phyloP scores from a whole-genome alignment of 202 grass and related monocot genomes.

The Schoenoplectus triqueter region DNA sequence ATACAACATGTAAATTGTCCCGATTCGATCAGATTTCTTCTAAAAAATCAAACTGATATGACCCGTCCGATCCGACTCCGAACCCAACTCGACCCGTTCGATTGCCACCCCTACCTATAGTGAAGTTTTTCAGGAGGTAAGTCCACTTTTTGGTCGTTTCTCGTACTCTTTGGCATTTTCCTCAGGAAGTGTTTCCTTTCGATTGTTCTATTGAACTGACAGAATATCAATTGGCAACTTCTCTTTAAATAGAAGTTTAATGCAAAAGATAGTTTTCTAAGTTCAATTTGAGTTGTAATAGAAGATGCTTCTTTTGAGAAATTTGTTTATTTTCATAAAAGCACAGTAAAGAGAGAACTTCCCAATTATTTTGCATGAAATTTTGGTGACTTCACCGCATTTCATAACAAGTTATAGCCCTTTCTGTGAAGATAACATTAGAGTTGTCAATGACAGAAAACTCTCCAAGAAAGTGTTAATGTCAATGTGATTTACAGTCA shows the following conservation, averaged over 20 bases:
- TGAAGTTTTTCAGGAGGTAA: constrained; percentile 72
- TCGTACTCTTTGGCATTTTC: not conserved
- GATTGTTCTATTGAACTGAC: not conserved
- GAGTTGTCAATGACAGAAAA: constrained; percentile 37
- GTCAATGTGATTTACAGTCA: too few relatives aligned
- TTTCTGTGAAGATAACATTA: constrained; percentile 43
- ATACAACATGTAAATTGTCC: too few relatives aligned
- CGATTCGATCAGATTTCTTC: too few relatives aligned
- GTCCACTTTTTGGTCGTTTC: not conserved
- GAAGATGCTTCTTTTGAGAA: not conserved
- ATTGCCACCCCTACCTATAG: constrained; percentile 34
- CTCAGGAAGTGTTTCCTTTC: not conserved
- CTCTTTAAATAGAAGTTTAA: not conserved
- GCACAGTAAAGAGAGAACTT: not conserved
- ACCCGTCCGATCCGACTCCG: too few relatives aligned
- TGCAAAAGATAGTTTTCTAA: not conserved
- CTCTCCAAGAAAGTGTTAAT: not conserved
- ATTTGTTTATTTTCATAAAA: not conserved
- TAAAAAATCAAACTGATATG: too few relatives aligned
- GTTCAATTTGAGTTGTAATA: not conserved
- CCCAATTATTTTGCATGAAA: constrained; percentile 16
- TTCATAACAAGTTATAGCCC: not conserved
- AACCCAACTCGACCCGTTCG: too few relatives aligned
- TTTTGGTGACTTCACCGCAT: not conserved
- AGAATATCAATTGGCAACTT: not conserved